A percentile compares a stretch with the other conserved stretches of the same genome.
These are phyloP conservation scores for Leptodermis oblonga DNA, from an alignment of 257 asterid genomes.

Conservation along the genomic window DNA sequence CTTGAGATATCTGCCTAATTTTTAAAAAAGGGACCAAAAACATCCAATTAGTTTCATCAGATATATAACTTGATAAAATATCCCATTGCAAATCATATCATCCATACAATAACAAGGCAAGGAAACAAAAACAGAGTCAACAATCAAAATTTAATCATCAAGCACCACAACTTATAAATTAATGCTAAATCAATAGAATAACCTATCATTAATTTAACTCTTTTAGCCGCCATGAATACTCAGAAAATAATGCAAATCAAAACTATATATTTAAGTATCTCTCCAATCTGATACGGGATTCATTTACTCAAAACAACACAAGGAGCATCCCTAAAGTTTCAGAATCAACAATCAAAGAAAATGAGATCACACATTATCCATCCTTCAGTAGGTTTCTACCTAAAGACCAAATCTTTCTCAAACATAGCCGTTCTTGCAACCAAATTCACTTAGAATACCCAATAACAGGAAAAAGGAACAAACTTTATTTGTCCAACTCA, in stretches of 20 bases:
- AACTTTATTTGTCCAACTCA: not conserved
- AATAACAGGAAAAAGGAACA: not conserved
- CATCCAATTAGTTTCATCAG: slow-evolving; percentile 23
- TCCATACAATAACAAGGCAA: not conserved
- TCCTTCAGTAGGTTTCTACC: not conserved
- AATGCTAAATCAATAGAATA: not conserved
- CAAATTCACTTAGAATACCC: not conserved
- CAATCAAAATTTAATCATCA: not conserved
- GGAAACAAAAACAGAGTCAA: not conserved
- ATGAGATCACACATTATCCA: not conserved
- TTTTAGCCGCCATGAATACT: too few relatives aligned
- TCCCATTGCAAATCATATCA: not conserved
- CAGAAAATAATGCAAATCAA: too few relatives aligned
- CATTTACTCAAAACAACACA: not conserved
- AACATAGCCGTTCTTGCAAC: not conserved
- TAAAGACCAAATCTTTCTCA: not conserved
- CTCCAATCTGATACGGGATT: too few relatives aligned
- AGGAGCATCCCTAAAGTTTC: slow-evolving; percentile 2
- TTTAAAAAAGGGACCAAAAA: slow-evolving; percentile 26
- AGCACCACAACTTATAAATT: not conserved
- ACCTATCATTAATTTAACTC: too few relatives aligned
- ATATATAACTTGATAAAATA: not conserved
- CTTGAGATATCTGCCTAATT: slow-evolving; percentile 84
- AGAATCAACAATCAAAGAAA: not conserved
- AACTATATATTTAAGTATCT: too few relatives aligned